phyloP scores from a whole-genome alignment of 371 early-diverging fungal species.

The Apophysomyces elegans region DNA sequence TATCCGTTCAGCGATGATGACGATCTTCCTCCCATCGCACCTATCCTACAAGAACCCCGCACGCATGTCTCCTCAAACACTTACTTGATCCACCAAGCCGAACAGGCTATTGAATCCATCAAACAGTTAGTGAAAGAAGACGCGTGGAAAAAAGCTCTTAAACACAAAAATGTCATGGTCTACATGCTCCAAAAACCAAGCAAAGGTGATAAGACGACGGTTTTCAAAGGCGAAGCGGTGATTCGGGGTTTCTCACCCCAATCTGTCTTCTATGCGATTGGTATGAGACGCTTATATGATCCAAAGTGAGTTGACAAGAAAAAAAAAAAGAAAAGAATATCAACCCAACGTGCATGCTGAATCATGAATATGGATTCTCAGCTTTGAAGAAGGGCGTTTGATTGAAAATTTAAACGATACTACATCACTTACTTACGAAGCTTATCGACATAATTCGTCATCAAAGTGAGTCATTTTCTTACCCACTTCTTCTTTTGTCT shows the following conservation, averaged over 20 bases:
- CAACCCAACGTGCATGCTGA: background rate
- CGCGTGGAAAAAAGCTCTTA: constrained; percentile 70
- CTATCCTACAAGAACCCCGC: constrained; percentile 2
- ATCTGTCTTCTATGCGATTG: constrained; percentile 69
- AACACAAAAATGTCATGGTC: constrained; percentile 69
- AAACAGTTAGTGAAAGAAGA: constrained; percentile 33
- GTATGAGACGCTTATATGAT: constrained; percentile 72
- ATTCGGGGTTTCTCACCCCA: constrained; percentile 70
- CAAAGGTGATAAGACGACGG: constrained; percentile 52
- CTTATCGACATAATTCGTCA: constrained; percentile 45
- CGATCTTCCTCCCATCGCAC: constrained; percentile 31
- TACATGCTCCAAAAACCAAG: constrained; percentile 43
- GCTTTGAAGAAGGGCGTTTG: constrained; percentile 59
- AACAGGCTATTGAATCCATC: constrained; percentile 37
- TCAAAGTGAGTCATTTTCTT: constrained; percentile 35
- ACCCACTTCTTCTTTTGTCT: background rate
- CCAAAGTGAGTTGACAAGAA: constrained; percentile 34
- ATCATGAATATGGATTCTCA: constrained; percentile 17
- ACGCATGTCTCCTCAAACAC: constrained; percentile 27
- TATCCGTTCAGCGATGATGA: constrained; percentile 54
- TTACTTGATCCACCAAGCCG: constrained; percentile 47
- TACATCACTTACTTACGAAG: constrained; percentile 59
- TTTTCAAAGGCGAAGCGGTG: constrained; percentile 66
- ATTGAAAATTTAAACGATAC: constrained; percentile 61
- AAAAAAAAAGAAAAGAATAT: background rate